A percentile compares a stretch with the other conserved stretches of the same genome.
These are phyloP conservation scores for Vitis riparia DNA, from an alignment of 164 flowering plant genomes.

Conservation along the genomic window DNA sequence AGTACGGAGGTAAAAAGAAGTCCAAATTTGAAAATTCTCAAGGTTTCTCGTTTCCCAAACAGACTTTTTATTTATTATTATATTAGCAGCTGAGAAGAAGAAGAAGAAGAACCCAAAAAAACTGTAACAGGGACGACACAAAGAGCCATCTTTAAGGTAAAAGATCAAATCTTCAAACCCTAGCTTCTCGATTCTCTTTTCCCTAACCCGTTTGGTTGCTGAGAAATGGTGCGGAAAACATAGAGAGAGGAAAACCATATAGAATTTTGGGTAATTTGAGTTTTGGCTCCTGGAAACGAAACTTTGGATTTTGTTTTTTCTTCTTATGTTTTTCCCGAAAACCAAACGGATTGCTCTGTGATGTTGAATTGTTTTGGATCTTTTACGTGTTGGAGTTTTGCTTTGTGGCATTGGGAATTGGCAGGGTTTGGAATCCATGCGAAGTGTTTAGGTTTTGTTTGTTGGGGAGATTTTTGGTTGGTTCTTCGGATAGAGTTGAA, in stretches of 20 bases:
- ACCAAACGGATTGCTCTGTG: neutral
- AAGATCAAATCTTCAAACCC: constrained; percentile 11
- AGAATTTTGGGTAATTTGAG: too few species aligned
- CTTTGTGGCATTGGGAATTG: neutral
- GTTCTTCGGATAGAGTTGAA: neutral
- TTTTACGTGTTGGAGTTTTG: neutral
- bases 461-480: neutral
- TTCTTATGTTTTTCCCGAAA: neutral
- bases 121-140: too few species aligned
- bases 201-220: neutral
- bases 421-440: neutral
- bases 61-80: neutral
- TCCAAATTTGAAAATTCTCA: neutral
- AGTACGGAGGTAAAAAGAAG: neutral
- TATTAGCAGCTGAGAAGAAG: neutral
- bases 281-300: too few species aligned
- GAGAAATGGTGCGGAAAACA: neutral
- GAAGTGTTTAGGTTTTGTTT: neutral
- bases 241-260: too few species aligned
- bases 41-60: constrained; percentile 2
- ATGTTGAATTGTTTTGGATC: neutral
- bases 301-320: too few species aligned
- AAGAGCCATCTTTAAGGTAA: constrained; percentile 6
- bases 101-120: neutral
- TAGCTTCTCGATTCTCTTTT: neutral